Base-by-base conservation (phyloP, 2,329 filamentous ascomycete species). In the Neofusicoccum parvum region DNA sequence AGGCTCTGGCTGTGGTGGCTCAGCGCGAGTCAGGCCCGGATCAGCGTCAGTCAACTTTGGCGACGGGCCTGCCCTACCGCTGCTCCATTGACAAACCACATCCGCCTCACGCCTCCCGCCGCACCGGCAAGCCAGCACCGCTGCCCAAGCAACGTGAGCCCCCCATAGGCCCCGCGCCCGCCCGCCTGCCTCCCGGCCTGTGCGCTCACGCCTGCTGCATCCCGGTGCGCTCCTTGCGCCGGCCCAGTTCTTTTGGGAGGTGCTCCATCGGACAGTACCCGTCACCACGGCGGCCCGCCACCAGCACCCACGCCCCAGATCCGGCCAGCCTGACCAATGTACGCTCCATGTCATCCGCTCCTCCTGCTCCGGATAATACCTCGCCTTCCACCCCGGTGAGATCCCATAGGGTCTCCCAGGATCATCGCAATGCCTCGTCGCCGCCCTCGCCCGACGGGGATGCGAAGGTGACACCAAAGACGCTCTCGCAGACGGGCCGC, bases 381-480 rank as follows among this genome's bases (percentile, higher is more conserved):
- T 78, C 76, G 72, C 73, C 76, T 73, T 70, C 75, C 72, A 70
- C 76, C 74, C 72, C 75, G 74, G 74, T 79, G 76, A 79, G 75
- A 73, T 73, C 73, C 71, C 74, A 71, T 70, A 65, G 46, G 71
- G 70, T 66, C 68, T 72, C 68, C 70, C 69, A 23, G 62, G 67
- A 69, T 34, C 34, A 20, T 68, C 72, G 67, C 66, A 66, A 65
- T 67, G 65, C 49, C 32, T 66, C 65, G 60, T 50, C 62, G 62
- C 53, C 69, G 64, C 64, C 68, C 64, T 68, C 70, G 48, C 64
- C 67, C 58, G 65, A 67, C 60, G 65, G 67, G 48, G 50, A 58
- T 66, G 51, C 64, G 46, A 69, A 69, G 53, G 70, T 73, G 69
- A 73, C 72, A 36, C 77, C 74, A 48, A 77, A 73, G 65, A 71